phyloP scores from a whole-genome alignment of 1,139 yeast genomes.

The Pichia sp. region DNA sequence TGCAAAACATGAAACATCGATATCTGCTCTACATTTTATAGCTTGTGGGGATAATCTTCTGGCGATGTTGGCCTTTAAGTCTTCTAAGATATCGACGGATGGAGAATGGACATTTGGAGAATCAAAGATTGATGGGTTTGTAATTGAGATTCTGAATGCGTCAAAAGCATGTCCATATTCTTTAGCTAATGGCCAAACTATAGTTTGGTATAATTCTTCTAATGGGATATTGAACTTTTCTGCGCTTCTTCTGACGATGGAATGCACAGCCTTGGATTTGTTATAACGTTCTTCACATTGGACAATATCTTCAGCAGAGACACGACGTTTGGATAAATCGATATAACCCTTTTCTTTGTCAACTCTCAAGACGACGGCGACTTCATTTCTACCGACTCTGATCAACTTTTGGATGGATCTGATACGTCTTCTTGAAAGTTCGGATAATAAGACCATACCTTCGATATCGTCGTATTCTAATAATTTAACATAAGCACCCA shows the following conservation, averaged over 20 bases:
- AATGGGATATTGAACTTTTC: conserved; percentile 90
- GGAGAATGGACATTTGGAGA: conserved; percentile 49
- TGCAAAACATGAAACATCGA: conserved; percentile 95
- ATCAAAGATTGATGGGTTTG: conserved; percentile 87
- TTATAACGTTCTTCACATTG: conserved; percentile 98
- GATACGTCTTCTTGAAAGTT: conserved; percentile 97
- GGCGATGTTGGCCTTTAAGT: conserved; percentile 80
- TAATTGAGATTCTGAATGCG: conserved; percentile 94
- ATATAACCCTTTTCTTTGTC: conserved; percentile 98
- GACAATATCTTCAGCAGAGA: conserved; percentile 95
- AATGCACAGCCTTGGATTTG: conserved; percentile 96
- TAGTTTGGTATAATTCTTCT: conserved; percentile 79
- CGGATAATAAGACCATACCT: conserved; percentile 97
- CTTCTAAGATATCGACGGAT: conserved; percentile 69
- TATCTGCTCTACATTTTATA: conserved; percentile 95
- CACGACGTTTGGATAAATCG: conserved; percentile 97
- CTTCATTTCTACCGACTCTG: conserved; percentile 98
- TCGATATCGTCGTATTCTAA: conserved; percentile 97
- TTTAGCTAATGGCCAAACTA: conserved; percentile 98
- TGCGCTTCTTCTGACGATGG: conserved; percentile 96
- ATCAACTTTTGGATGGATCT: conserved; percentile 96
- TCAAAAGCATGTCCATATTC: conserved; percentile 97
- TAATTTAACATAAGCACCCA: conserved; percentile 96
- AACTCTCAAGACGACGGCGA: conserved; percentile 97
- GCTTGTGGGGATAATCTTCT: conserved; percentile 98